Evolutionary conservation across 78 protist species (phyloP), one percentile per base, ranked within the genome.

Genomic region (Creolimax fragrantissima): DNA sequence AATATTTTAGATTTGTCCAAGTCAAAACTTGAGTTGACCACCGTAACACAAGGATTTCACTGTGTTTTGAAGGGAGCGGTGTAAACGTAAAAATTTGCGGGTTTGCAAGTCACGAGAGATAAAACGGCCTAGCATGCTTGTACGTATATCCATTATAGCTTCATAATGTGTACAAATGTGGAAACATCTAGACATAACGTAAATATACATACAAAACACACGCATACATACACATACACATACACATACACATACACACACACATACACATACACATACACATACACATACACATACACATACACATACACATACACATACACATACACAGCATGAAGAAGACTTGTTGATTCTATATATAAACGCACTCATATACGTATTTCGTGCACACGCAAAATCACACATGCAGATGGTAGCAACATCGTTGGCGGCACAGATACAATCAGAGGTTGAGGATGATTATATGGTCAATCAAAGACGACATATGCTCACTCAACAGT

Each of bases 401-500:
- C n/a, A n/a, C 24, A 1, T 58, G 24, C 74, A 58, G 74, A 58
- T 89, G 47, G 94, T 92, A 43, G 91, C 91, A 4, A 3, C 74
- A 5, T 35, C 35, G 74, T 42, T 92, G 47, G 90, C 44, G 85
- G 35, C 3, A 32, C 6, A 67, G 43, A 67, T 43, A 24, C 3
- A 5, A 2, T 2, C 74, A 84, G n/a, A 89, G 67, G 43, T 93
- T 35, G 95, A 94, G 43, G 95, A 90, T 7, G 91, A 95, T 81
- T 43, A 90, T 17, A 32, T 58, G n/a, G 81, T 84, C 3, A 41
- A 39, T 2, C 96, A 95, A 84, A 89, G 95, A 32, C 89, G 86
- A 41, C 37, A 83, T 41, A 36, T 95, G 11, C 92, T 96, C 24
- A 36, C 35, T 5, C 96, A 97, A 45, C 97, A 96, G 90, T 91